Evolutionary conservation across 192 early-diverging fungal genomes (phyloP).

Genomic region (Coemansia sp.): DNA sequence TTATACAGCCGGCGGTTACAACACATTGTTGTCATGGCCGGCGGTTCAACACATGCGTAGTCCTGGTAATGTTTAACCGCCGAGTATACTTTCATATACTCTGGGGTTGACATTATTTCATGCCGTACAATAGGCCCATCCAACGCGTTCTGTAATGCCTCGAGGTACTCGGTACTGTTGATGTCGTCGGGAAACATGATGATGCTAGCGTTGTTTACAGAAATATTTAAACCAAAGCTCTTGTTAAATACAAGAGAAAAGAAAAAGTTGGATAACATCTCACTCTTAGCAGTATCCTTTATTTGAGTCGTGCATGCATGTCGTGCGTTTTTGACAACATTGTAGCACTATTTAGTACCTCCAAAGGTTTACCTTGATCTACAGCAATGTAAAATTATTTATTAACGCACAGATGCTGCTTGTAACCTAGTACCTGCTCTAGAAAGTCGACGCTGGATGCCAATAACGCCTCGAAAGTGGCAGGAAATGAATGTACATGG

Average conservation of each 20-base stretch:
- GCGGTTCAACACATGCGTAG: not conserved
- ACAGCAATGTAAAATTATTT: too few species aligned
- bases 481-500: conserved; percentile 8
- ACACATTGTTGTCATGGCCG: not conserved
- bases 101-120: not conserved
- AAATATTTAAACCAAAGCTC: not conserved
- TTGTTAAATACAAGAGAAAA: too few species aligned
- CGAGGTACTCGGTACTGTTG: not conserved
- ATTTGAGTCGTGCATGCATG: too few species aligned
- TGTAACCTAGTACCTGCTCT: too few species aligned
- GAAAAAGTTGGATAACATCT: too few species aligned
- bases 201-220: not conserved
- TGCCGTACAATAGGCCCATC: not conserved
- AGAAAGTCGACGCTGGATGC: too few species aligned
- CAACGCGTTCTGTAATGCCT: not conserved
- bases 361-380: too few species aligned
- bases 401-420: too few species aligned
- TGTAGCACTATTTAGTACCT: too few species aligned
- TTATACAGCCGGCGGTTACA: not conserved
- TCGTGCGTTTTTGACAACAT: too few species aligned
- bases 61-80: not conserved
- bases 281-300: too few species aligned
- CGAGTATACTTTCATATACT: not conserved
- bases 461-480: too few species aligned
- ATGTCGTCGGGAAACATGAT: not conserved